A percentile compares a stretch with the other conserved stretches of the same genome.
phyloP scores from a whole-genome alignment of 2,329 filamentous ascomycete species.

The Arthrobotrys conoides region DNA sequence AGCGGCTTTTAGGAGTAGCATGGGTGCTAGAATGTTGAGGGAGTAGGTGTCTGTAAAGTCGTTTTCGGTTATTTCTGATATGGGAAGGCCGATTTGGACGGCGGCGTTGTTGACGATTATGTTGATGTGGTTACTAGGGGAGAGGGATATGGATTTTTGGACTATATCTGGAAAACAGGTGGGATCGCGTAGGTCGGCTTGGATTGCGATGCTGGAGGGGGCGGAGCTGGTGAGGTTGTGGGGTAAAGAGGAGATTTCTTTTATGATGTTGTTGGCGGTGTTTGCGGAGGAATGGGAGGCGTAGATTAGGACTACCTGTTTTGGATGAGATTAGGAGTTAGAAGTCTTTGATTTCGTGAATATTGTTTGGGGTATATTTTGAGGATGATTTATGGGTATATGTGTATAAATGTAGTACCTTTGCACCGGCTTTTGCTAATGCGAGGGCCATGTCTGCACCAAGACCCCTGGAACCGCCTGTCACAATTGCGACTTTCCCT shows the following conservation, averaged over 20 bases:
- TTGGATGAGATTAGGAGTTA: not conserved
- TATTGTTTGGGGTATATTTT: too few species aligned
- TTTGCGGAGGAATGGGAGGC: conserved; percentile 35
- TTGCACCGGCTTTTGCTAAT: conserved; percentile 49
- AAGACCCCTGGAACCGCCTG: conserved; percentile 50
- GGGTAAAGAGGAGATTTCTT: conserved; percentile 52
- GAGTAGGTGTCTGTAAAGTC: conserved; percentile 73
- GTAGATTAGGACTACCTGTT: conserved; percentile 54
- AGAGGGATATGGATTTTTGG: conserved; percentile 64
- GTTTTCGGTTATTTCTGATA: conserved; percentile 69
- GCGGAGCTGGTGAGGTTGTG: conserved; percentile 36
- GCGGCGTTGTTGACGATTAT: conserved; percentile 67
- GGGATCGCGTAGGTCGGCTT: conserved; percentile 62
- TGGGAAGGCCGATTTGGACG: conserved; percentile 65
- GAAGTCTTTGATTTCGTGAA: not conserved
- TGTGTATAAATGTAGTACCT: too few species aligned
- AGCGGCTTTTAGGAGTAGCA: conserved; percentile 72
- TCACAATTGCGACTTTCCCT: conserved; percentile 54
- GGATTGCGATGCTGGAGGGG: conserved; percentile 43
- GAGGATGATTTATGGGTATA: too few species aligned
- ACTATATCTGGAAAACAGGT: conserved; percentile 65
- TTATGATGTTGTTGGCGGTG: conserved; percentile 28
- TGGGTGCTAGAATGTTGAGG: conserved; percentile 72
- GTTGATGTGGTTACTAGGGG: conserved; percentile 63
- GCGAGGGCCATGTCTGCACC: conserved; percentile 49